Evolutionary conservation across 495 filamentous ascomycete species (phyloP), one percentile per base, ranked within the genome.

Genomic region (Aspergillus steynii): DNA sequence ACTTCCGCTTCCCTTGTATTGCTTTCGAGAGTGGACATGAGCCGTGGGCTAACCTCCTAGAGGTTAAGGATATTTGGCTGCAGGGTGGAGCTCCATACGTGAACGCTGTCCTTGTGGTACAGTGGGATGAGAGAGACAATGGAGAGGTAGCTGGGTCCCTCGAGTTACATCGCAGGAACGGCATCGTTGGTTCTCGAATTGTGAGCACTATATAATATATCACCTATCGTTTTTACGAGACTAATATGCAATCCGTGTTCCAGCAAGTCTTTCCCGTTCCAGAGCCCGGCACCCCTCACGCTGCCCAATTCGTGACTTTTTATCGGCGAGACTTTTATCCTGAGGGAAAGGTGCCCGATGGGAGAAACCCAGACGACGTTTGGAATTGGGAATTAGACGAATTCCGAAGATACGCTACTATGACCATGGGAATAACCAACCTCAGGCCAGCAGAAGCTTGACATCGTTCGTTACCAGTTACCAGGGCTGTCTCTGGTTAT

Each of bases 191-290:
- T 15, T 5, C 29, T 37, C 28, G 29, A 5, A 12, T 54, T 9
- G 51, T 53, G 10, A 53, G 51, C 29, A 53, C 32, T 20, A 20
- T 20, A 20, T 20, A 20, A 20, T 20, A 20, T 20, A 20, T 20
- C 20, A 20, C 20, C 20, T 20, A 20, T 20, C 20, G 20, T 20
- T 20, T 20, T 20, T 20, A 20, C 28, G n/a, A 3, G 29, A 53
- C 49, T 28, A 25, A 29, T 53, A 29, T 29, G 5, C 3, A 7
- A 5, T 53, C 6, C 20, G 20, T 20, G 20, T 31, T 12, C 27
- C 34, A 59, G 56, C 6, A 37, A 3, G 45, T 59, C 26, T 59
- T 59, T 20, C 57, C 57, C 9, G 49, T 27, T 12, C 49, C 57
- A 1, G 4, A 14, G 4, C 14, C 31, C 25, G 20, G 32, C 10